Evolutionary conservation across 1,284 basidiomycete species (phyloP).

Genomic region (Naganishia sp.): DNA sequence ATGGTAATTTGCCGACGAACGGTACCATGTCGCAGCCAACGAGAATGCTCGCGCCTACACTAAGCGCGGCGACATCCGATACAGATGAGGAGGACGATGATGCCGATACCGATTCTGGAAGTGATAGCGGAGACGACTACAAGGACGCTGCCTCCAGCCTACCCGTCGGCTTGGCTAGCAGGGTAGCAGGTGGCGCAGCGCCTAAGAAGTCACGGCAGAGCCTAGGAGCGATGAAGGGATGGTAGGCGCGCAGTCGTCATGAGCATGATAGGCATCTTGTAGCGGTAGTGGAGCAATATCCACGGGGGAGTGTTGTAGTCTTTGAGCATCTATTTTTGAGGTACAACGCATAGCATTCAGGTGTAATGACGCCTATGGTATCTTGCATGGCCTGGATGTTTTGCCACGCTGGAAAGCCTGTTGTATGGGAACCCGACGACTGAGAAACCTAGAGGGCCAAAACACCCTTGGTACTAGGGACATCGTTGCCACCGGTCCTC

Average conservation of each 20-base stretch:
- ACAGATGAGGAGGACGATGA: slow-evolving; percentile 13
- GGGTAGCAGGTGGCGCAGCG: slow-evolving; percentile 13
- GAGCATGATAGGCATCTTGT: not conserved
- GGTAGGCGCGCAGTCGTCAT: slow-evolving; percentile 1
- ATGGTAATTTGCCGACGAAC: not conserved
- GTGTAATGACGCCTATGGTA: not conserved
- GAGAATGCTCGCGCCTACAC: slow-evolving; percentile 2
- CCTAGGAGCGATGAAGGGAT: slow-evolving; percentile 22
- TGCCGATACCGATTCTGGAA: slow-evolving; percentile 16
- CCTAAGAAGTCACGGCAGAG: slow-evolving; percentile 15
- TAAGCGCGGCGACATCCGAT: slow-evolving; percentile 6
- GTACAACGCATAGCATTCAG: slow-evolving; percentile 17
- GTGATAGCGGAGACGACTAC: slow-evolving; percentile 15
- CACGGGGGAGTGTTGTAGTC: not conserved
- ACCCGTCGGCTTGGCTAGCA: slow-evolving; percentile 9
- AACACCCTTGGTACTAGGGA: slow-evolving; percentile 97
- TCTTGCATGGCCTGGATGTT: not conserved
- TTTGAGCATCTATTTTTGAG: slow-evolving; percentile 7
- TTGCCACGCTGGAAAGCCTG: no score
- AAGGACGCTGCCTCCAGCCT: slow-evolving; percentile 10
- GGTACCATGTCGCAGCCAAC: slow-evolving; percentile 7
- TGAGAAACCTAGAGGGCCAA: slow-evolving; percentile 54
- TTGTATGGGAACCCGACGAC: not conserved
- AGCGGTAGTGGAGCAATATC: not conserved
- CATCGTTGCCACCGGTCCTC: slow-evolving; percentile 82